A percentile compares a stretch with the other conserved stretches of the same genome.
These are phyloP conservation scores for Xylariaceae sp. DNA, from an alignment of 2,329 filamentous ascomycete genomes.

Conservation along the genomic window DNA sequence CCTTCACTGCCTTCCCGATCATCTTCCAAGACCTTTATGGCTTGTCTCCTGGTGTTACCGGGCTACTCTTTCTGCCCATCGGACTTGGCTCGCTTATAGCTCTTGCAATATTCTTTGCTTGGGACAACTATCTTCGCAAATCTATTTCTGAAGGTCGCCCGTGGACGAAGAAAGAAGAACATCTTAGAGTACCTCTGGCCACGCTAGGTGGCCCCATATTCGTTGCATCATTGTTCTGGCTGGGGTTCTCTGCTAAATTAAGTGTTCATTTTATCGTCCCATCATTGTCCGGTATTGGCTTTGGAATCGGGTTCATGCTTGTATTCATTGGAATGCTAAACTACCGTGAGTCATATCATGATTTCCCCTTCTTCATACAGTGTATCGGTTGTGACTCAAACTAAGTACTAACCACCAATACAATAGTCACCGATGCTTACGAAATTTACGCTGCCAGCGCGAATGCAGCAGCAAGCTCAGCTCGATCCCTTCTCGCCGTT, in stretches of 20 bases:
- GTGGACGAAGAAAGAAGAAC: constrained; percentile 63
- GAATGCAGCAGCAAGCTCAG: constrained; percentile 47
- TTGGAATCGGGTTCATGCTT: constrained; percentile 58
- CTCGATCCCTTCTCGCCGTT: constrained; percentile 47
- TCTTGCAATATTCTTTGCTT: constrained; percentile 59
- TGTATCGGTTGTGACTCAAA: no score
- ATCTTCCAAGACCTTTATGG: constrained; percentile 63
- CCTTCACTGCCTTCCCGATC: constrained; percentile 70
- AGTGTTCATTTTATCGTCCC: constrained; percentile 51
- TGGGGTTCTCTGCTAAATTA: constrained; percentile 54
- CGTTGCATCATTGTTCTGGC: constrained; percentile 54
- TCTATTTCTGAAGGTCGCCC: constrained; percentile 45
- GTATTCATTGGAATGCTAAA: constrained; percentile 61
- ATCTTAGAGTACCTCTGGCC: constrained; percentile 66
- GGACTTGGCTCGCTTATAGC: constrained; percentile 58
- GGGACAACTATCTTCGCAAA: constrained; percentile 56
- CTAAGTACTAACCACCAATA: no score
- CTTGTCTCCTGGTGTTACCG: constrained; percentile 60
- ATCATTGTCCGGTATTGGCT: constrained; percentile 56
- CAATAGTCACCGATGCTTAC: constrained; percentile 44
- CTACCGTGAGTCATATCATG: constrained; percentile 45
- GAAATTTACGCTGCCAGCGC: constrained; percentile 59
- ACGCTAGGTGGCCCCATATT: constrained; percentile 66
- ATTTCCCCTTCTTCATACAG: no score
- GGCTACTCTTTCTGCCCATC: constrained; percentile 66